phyloP scores from a whole-genome alignment of 805 yeast species.

The Alloascoidea africana region DNA sequence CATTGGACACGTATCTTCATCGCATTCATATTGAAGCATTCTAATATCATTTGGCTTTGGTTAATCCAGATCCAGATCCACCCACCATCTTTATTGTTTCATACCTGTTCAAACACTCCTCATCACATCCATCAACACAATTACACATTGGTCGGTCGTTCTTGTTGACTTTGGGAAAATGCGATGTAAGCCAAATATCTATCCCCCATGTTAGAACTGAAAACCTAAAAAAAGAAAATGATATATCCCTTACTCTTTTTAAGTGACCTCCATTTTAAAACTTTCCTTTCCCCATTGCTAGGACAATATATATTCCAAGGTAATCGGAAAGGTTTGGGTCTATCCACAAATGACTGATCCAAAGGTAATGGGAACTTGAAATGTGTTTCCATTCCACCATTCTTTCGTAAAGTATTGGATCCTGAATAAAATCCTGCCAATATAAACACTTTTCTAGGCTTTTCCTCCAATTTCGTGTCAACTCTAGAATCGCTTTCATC shows the following conservation, averaged over 20 bases:
- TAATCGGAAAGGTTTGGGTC: conserved; percentile 13
- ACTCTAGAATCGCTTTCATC: not conserved
- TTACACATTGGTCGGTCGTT: conserved; percentile 8
- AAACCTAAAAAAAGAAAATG: too few relatives aligned
- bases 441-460: not conserved
- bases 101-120: conserved; percentile 18
- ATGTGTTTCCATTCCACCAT: not conserved
- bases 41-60: conserved; percentile 5
- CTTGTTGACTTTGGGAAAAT: not conserved
- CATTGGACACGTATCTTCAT: conserved; percentile 16
- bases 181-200: conserved; percentile 5
- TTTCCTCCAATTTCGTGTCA: not conserved
- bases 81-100: conserved; percentile 1
- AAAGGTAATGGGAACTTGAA: not conserved
- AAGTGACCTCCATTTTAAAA: conserved; percentile 1
- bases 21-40: conserved; percentile 20
- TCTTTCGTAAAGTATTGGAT: not conserved
- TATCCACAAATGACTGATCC: not conserved
- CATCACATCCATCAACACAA: conserved; percentile 17
- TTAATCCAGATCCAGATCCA: conserved; percentile 2
- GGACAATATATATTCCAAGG: conserved; percentile 14
- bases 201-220: too few relatives aligned
- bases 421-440: not conserved
- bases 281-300: conserved; percentile 1
- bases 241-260: not conserved